These are phyloP conservation scores for Williopsis jadinii DNA, from an alignment of 1,139 yeast genomes.

Conservation along the genomic window DNA sequence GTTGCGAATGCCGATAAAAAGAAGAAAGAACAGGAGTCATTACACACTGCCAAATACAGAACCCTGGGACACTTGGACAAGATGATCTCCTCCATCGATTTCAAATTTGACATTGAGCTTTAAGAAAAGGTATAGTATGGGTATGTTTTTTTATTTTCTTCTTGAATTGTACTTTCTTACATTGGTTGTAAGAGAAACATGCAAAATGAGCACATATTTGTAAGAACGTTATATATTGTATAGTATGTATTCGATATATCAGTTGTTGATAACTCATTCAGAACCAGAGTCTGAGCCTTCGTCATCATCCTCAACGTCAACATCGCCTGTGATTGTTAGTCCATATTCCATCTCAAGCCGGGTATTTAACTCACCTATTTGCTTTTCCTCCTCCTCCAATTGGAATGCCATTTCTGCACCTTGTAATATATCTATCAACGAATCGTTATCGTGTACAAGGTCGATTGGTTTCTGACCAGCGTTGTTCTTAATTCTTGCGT, in stretches of 20 bases:
- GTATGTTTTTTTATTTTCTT: too few species aligned
- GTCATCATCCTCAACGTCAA: slow-evolving; percentile 17
- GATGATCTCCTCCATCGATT: slow-evolving; percentile 36
- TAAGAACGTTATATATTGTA: not conserved
- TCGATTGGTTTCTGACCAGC: slow-evolving; percentile 71
- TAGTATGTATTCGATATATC: not conserved
- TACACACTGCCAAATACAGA: slow-evolving; percentile 29
- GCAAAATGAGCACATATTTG: too few species aligned
- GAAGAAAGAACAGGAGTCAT: slow-evolving; percentile 27
- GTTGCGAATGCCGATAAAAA: slow-evolving; percentile 28
- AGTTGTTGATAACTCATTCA: not conserved
- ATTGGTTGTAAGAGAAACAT: too few species aligned
- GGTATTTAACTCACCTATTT: slow-evolving; percentile 18
- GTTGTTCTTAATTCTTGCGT: slow-evolving; percentile 53
- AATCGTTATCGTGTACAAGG: slow-evolving; percentile 44
- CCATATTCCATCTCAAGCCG: slow-evolving; percentile 20
- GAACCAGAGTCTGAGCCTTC: slow-evolving; percentile 10
- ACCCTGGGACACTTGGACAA: slow-evolving; percentile 40
- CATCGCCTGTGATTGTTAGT: slow-evolving; percentile 16
- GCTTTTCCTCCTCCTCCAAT: slow-evolving; percentile 19
- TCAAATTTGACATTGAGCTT: slow-evolving; percentile 32
- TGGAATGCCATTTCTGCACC: slow-evolving; percentile 73
- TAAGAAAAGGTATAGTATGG: not conserved
- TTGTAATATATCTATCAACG: slow-evolving; percentile 57
- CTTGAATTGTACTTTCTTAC: too few species aligned